A percentile compares a stretch with the other conserved stretches of the same genome.
These are phyloP conservation scores for Hygrocybe coccinea DNA, from an alignment of 768 basidiomycete species.

Conservation along the genomic window DNA sequence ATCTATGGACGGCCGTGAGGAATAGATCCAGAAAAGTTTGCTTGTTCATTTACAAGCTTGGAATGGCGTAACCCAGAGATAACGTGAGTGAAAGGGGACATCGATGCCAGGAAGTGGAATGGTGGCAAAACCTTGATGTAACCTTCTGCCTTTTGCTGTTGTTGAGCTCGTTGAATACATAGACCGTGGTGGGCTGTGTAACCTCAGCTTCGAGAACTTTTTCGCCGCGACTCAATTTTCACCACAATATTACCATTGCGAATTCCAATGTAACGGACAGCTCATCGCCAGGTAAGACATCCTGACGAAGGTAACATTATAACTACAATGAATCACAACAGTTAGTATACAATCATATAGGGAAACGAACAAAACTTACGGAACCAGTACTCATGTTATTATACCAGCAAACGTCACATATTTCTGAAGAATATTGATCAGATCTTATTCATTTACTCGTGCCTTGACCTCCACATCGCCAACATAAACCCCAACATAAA, in stretches of 20 bases:
- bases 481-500: no score
- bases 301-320: constrained; percentile 91
- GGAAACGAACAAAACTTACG: constrained; percentile 7
- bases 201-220: constrained; percentile 94
- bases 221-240: constrained; percentile 84
- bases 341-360: constrained; percentile 4
- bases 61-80: constrained; percentile 98
- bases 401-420: no score
- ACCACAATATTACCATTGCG: constrained; percentile 88
- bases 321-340: constrained; percentile 40
- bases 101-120: constrained; percentile 96
- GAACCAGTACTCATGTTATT: no score
- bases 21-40: constrained; percentile 50
- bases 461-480: no score
- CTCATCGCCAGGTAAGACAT: constrained; percentile 92
- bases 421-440: no score
- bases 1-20: no score
- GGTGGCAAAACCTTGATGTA: constrained; percentile 90
- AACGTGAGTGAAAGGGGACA: constrained; percentile 99
- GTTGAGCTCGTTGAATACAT: constrained; percentile 83
- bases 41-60: constrained; percentile 70
- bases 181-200: constrained; percentile 85
- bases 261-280: constrained; percentile 84
- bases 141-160: constrained; percentile 72
- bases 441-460: no score